Conservation (phyloP, 2,329 filamentous ascomycete species). For the Penicillium sp. region DNA sequence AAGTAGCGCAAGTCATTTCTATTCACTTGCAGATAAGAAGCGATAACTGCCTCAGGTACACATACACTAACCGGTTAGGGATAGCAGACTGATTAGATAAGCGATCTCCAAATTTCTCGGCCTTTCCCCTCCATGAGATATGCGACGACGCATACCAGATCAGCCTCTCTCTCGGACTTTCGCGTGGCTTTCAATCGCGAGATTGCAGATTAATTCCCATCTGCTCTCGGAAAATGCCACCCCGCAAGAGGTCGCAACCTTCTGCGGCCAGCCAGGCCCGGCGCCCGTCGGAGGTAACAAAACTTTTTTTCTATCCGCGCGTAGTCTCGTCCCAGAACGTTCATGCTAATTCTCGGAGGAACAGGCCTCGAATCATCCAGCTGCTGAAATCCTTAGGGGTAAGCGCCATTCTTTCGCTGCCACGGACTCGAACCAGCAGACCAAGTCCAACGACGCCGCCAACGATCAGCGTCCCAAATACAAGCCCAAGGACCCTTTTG, state of each 20-base stretch:
- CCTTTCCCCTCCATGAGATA: conserved; percentile 23
- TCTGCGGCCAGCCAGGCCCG: conserved; percentile 26
- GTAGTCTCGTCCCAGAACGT: background rate
- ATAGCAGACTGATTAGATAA: conserved; percentile 22
- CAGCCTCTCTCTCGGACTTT: conserved; percentile 3
- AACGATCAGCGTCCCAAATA: conserved; percentile 23
- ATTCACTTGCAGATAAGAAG: background rate
- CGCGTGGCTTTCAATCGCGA: conserved; percentile 12
- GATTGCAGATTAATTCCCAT: conserved; percentile 1
- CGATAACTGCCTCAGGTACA: conserved; percentile 15
- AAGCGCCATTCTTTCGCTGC: conserved; percentile 28
- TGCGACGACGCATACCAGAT: conserved; percentile 1
- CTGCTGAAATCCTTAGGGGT: conserved; percentile 25
- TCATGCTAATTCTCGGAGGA: conserved; percentile 11
- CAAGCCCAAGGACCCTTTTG: conserved; percentile 48
- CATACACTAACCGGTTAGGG: conserved; percentile 11
- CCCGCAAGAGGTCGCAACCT: conserved; percentile 36
- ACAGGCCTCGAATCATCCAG: conserved; percentile 17
- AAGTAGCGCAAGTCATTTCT: background rate
- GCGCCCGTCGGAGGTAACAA: conserved; percentile 33
- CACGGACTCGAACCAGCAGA: conserved; percentile 21
- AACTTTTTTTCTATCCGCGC: conserved; percentile 26
- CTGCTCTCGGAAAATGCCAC: conserved; percentile 32
- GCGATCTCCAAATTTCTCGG: conserved; percentile 25
- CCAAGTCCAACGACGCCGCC: conserved; percentile 9